Conservation (phyloP, 805 yeast genomes). For the Candida caryicola region DNA sequence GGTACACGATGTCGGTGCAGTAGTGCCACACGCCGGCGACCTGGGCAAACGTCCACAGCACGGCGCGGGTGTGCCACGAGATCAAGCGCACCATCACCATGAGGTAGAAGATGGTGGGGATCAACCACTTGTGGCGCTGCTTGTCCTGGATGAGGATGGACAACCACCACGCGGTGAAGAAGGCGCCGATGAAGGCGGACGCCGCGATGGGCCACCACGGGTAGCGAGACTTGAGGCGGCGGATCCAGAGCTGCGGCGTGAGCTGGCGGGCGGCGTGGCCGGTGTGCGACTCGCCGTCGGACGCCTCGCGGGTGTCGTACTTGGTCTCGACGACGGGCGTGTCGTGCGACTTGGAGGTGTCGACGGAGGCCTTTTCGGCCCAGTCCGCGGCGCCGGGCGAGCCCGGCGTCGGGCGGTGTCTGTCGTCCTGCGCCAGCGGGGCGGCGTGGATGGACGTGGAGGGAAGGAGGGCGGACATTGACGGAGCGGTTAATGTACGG, state of each 20-base stretch:
- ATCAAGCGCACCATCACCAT: slow-evolving; percentile 50
- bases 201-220: slow-evolving; percentile 14
- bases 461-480: not conserved
- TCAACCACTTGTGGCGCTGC: slow-evolving; percentile 52
- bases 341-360: too few species aligned
- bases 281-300: too few species aligned
- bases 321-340: too few species aligned
- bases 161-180: slow-evolving; percentile 43
- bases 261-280: too few species aligned
- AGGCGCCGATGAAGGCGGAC: slow-evolving; percentile 18
- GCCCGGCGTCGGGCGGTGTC: too few species aligned
- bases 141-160: slow-evolving; percentile 50
- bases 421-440: too few species aligned
- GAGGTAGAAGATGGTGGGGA: slow-evolving; percentile 54
- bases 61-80: slow-evolving; percentile 44
- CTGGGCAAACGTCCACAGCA: slow-evolving; percentile 12
- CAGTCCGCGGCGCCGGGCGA: too few species aligned
- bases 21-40: slow-evolving; percentile 24
- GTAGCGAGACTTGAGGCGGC: slow-evolving; percentile 7
- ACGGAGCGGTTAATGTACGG: not conserved
- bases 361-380: too few species aligned
- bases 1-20: slow-evolving; percentile 32
- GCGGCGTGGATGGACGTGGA: not conserved
- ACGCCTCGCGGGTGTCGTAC: too few species aligned
- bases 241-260: slow-evolving; percentile 2